A percentile compares a stretch with the other conserved stretches of the same genome.
Conservation (phyloP, 345 rosid species). For the Geranium rotundifolium region DNA sequence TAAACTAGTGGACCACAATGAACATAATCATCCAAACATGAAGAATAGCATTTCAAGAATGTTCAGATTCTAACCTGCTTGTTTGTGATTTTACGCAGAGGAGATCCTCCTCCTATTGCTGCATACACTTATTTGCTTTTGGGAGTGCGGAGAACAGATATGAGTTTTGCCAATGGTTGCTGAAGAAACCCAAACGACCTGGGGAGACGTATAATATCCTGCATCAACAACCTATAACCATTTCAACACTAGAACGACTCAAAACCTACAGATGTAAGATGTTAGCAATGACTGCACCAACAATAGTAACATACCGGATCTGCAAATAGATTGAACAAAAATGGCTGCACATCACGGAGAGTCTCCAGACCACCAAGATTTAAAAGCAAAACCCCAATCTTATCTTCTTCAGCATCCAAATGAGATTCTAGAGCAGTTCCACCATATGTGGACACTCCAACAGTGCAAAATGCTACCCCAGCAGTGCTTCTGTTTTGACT, state of each 20-base stretch:
- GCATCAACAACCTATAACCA: constrained; percentile 1
- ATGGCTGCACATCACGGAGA: constrained; percentile 75
- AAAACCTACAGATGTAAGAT: not conserved
- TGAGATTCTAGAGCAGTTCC: constrained; percentile 19
- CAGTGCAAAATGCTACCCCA: constrained; percentile 26
- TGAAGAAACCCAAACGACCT: constrained; percentile 79
- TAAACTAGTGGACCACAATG: too few species aligned
- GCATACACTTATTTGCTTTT: constrained; percentile 97
- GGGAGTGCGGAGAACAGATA: constrained; percentile 75
- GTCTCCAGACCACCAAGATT: constrained; percentile 89
- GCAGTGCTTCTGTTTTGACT: constrained; percentile 24
- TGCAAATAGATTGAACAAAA: constrained; percentile 81
- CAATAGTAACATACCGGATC: constrained; percentile 52
- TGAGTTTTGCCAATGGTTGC: constrained; percentile 61
- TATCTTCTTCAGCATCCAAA: constrained; percentile 41
- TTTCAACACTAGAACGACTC: not conserved
- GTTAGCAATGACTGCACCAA: not conserved
- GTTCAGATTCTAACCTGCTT: constrained; percentile 40
- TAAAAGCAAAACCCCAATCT: constrained; percentile 69
- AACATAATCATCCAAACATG: not conserved
- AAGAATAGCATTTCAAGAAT: not conserved
- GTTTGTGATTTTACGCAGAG: constrained; percentile 71
- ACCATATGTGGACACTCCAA: constrained; percentile 25
- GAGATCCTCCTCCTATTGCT: constrained; percentile 93
- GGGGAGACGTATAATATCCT: constrained; percentile 92